Base-by-base conservation (phyloP, 306 rosid species). In the Lathyrus aphaca region DNA sequence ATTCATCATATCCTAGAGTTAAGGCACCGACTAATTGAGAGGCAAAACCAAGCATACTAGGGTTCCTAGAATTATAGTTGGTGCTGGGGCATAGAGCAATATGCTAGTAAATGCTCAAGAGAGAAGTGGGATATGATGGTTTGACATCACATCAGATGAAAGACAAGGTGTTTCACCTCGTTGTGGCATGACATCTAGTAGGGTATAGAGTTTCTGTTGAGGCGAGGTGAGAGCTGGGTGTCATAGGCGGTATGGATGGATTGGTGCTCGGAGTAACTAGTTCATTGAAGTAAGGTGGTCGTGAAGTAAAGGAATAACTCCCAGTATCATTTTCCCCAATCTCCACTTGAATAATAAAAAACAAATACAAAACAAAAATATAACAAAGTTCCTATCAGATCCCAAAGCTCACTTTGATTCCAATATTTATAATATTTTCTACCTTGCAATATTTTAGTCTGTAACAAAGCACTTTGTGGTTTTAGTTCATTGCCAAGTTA, bases 381-480 rank as follows among this genome's bases (percentile, higher is more conserved):
- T n/a, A n/a, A n/a, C n/a, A 39, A 42, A 49, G 55, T 49, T 49
- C 55, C 55, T 49, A 9, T 49, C 25, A 49, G 55, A 49, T 17
- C 2, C 38, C 54, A n/a, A 3, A 55, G 23, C 25, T 48, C 63
- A 35, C 45, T 45, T 66, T 15, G 21, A 7, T 45, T 23, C 16
- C 49, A 32, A 45, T 40, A 65, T 42, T 19, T 32, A 43, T 19
- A 8, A 64, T 13, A 8, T 72, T 46, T 66, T 55, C 5, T 44
- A 29, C 72, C 43, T 73, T 51, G 35, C 12, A 40, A 63, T 68
- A 21, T 45, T 57, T 21, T 21, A 57, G 46, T 16, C 13, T 25
- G 56, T 12, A 64, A 15, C 9, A 65, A 74, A 59, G 50, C 49
- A 30, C 35, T 43, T 48, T 72, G 51, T 60, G 23, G 12, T 60